Base-by-base conservation (phyloP, 768 basidiomycete genomes). In the Suillus alpinus region DNA sequence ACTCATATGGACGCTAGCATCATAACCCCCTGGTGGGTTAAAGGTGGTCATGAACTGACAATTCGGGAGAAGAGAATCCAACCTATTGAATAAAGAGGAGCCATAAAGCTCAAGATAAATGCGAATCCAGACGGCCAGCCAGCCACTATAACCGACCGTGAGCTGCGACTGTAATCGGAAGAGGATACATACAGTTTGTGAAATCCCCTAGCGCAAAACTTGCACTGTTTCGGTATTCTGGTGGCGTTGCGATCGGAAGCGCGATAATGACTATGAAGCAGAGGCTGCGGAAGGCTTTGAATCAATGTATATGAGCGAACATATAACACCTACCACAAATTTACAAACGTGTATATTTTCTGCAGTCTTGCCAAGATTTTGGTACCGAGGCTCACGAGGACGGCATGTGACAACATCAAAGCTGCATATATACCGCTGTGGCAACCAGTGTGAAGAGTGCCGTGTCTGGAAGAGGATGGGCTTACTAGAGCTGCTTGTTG, bases 401-500 rank as follows among this genome's bases (percentile, higher is more conserved):
- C 16, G 14, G 47, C 47, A 31, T 49, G 47, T 49, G 47, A 49
- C 47, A 49, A 29, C 14, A 26, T 14, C 16, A 49, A 29, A 29
- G 47, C 47, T 31, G 47, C 16, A 3, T 49, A 49, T 49, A 49
- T 49, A 31, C 47, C 47, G 16, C 47, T 49, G 16, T 49, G 26
- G 29, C 16, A 49, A 2, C 8, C 16, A 4, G 71, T 44, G 62
- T 77, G 74, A 63, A 77, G 69, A 1, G 71, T 71, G 75, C 78
- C 76, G 14, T 81, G 72, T 3, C 68, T 76, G 18, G 80, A 71
- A 1, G 75, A 76, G 4, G 73, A 74, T 37, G 26, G 8, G 70
- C 74, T 63, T 65, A 79, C 82, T 78, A 83, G 44, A 76, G 76
- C 62, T 82, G 81, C 3, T 70, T 76, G 18, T 71, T 68, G 4